Percentiles rank a stretch among this genome's conserved stretches.
phyloP scores from a whole-genome alignment of 192 early-diverging fungal species.

The Podila epicladia region DNA sequence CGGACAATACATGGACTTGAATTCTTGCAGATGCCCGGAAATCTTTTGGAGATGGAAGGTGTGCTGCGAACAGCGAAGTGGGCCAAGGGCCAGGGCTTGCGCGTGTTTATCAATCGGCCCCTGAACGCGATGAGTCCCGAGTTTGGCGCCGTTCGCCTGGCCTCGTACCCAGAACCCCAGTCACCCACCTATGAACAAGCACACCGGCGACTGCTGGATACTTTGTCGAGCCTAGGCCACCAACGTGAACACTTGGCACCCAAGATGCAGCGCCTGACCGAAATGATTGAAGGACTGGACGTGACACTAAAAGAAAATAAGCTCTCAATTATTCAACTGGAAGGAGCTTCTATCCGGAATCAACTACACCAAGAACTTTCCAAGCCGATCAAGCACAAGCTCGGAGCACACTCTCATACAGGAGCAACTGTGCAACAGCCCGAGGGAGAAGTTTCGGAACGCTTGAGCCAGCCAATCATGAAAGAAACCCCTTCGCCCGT shows the following conservation, averaged over 20 bases:
- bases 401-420: not conserved
- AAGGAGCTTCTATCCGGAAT: slow-evolving; percentile 13
- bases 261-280: slow-evolving; percentile 25
- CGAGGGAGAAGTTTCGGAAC: not conserved
- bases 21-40: slow-evolving; percentile 50
- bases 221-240: not conserved
- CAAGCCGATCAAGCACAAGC: not conserved
- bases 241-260: slow-evolving; percentile 4
- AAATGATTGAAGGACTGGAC: slow-evolving; percentile 16
- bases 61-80: slow-evolving; percentile 49
- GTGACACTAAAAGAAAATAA: slow-evolving; percentile 6
- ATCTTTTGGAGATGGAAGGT: slow-evolving; percentile 48
- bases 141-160: slow-evolving; percentile 34
- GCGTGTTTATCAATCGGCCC: slow-evolving; percentile 53
- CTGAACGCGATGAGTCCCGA: slow-evolving; percentile 48
- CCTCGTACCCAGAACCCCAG: slow-evolving; percentile 38
- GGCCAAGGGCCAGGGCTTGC: slow-evolving; percentile 48
- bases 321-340: slow-evolving; percentile 26
- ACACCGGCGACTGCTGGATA: slow-evolving; percentile 3
- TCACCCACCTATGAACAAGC: slow-evolving; percentile 23
- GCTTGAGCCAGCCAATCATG: too few species aligned
- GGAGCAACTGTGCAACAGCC: not conserved
- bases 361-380: slow-evolving; percentile 28
- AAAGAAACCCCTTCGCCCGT: too few species aligned
- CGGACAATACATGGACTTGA: slow-evolving; percentile 36